phyloP scores from a whole-genome alignment of 306 rosid genomes.

The Cucurbita moschata region DNA sequence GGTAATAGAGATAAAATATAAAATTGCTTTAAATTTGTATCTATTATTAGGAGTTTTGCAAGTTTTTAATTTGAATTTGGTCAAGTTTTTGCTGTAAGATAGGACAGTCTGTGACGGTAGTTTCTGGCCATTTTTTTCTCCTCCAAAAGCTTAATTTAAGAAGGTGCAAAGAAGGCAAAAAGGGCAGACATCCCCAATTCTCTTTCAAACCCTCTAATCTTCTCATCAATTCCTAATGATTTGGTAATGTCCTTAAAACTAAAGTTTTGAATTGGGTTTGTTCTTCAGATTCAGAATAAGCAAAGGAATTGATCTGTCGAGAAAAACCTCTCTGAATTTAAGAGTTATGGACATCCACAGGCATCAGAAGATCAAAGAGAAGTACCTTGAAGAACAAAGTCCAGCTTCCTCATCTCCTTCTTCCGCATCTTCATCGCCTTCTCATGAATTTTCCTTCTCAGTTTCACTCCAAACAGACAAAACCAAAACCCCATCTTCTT shows the following conservation, averaged over 20 bases:
- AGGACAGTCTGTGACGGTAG: too few relatives aligned
- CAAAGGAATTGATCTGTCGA: background rate
- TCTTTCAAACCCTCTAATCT: conserved; percentile 18
- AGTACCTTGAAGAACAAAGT: conserved; percentile 1
- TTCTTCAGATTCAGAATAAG: conserved; percentile 24
- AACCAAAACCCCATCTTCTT: conserved; percentile 28
- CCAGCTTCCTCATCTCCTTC: conserved; percentile 31
- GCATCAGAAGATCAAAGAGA: conserved; percentile 23
- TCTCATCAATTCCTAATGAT: conserved; percentile 15
- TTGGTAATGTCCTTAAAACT: conserved; percentile 22
- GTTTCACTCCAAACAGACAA: conserved; percentile 55
- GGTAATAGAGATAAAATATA: background rate
- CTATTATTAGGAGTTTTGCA: background rate
- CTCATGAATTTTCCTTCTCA: conserved; percentile 91
- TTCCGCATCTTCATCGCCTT: conserved; percentile 63
- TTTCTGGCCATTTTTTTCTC: background rate
- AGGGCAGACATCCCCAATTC: background rate
- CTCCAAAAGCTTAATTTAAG: background rate
- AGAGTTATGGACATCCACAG: conserved; percentile 40
- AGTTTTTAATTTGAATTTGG: too few relatives aligned
- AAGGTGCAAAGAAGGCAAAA: background rate
- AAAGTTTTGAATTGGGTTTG: conserved; percentile 15
- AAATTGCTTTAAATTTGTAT: too few relatives aligned
- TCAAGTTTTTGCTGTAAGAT: too few relatives aligned
- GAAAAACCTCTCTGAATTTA: conserved; percentile 1